These are phyloP conservation scores for Lomentospora prolificans DNA, from an alignment of 2,329 filamentous ascomycete genomes.

Conservation along the genomic window DNA sequence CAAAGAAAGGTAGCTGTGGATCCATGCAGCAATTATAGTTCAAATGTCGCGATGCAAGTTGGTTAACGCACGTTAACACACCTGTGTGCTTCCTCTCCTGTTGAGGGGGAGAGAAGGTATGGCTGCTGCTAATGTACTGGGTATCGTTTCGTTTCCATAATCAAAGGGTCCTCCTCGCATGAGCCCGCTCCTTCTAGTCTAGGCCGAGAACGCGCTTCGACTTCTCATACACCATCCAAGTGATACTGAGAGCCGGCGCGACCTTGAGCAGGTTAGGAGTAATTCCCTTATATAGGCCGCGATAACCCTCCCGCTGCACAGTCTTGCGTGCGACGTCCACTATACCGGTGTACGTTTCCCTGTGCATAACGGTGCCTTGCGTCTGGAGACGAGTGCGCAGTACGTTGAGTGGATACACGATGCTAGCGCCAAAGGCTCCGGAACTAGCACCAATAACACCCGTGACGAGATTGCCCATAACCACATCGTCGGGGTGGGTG, in stretches of 20 bases:
- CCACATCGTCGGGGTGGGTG: conserved; percentile 74
- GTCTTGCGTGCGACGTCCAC: conserved; percentile 82
- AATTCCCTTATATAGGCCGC: conserved; percentile 87
- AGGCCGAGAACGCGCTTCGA: conserved; percentile 62
- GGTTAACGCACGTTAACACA: too few species aligned
- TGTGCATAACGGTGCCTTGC: conserved; percentile 88
- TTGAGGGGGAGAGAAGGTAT: too few species aligned
- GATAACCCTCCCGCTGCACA: conserved; percentile 67
- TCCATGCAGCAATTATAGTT: too few species aligned
- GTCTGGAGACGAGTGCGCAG: conserved; percentile 86
- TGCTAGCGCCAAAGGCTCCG: conserved; percentile 82
- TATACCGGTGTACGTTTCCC: conserved; percentile 81
- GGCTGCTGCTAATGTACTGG: too few species aligned
- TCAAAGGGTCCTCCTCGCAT: too few species aligned
- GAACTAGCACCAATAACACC: conserved; percentile 85
- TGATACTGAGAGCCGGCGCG: conserved; percentile 89
- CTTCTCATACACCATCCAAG: conserved; percentile 89
- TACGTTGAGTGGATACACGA: conserved; percentile 92
- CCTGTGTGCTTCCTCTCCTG: too few species aligned
- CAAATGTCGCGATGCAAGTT: too few species aligned
- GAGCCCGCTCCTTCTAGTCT: conserved; percentile 22
- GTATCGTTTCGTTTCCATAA: too few species aligned
- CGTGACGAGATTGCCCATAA: conserved; percentile 71
- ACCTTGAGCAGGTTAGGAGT: conserved; percentile 96
- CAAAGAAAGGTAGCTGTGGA: too few species aligned